Evolutionary conservation across 75 land plant genomes (phyloP), one percentile per base, ranked within the genome.

Genomic region (Pinus tabuliformis): DNA sequence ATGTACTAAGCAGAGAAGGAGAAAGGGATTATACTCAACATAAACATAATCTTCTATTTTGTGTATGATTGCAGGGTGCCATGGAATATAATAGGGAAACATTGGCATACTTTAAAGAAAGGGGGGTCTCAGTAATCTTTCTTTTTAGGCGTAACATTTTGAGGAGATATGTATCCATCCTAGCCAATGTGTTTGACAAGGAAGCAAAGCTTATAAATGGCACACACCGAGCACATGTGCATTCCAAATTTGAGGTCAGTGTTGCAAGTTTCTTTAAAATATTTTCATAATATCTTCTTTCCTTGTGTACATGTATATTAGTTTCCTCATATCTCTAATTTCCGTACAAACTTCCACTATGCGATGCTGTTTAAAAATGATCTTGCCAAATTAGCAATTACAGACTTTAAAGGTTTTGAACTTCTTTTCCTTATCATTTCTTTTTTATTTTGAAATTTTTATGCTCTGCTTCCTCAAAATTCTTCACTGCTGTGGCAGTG

Each of bases 191-290:
- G 1, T 85, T 76, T 74, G 86, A 85, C 73, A 79, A 80, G 14
- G 62, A 26, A 22, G 78, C 57, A 56, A 83, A 83, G 75, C 86
- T 71, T 3, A 62, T 83, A 33, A 82, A 85, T 72, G 86, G 86
- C 28, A 85, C 86, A 42, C 86, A 85, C 26, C 73, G 76, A 73
- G 76, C 86, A 42, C 86, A 85, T 58, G 86, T 85, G 14, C 86
- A 85, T 61, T 83, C 86, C 15, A 33, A 83, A 68, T 81, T 75
- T 28, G 86, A 83, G 86, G 86, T 85, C 22, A 26, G 60, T n/a
- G 54, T 73, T 63, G 45, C 30, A 0, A 17, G 20, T 36, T 18
- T 14, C 33, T 68, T 68, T 12, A 68, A 68, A 58, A 6, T 58
- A 58, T n/a, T 58, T 58, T 58, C 60, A 58, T 58, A 4, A 58